phyloP scores from a whole-genome alignment of 805 yeast genomes.

The Candida xiaguanensis region DNA sequence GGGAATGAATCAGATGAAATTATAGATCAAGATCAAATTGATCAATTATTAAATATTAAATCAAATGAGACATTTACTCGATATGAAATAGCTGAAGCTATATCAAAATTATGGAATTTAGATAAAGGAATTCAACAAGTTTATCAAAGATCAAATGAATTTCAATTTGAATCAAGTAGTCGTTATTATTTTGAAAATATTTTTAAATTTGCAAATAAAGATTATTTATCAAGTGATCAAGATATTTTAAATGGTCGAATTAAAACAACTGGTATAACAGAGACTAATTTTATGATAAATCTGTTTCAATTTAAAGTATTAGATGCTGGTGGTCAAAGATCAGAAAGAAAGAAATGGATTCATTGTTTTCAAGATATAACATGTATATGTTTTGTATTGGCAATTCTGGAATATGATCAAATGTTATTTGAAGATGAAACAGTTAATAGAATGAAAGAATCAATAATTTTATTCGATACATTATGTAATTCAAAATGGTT shows the following conservation, averaged over 20 bases:
- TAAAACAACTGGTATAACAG: conserved; percentile 94
- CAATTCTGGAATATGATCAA: conserved; percentile 91
- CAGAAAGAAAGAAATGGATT: conserved; percentile 91
- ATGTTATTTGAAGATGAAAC: conserved; percentile 83
- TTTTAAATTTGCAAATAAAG: conserved; percentile 56
- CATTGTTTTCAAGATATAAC: conserved; percentile 91
- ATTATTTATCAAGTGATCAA: conserved; percentile 68
- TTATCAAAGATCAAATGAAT: conserved; percentile 61
- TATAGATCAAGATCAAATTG: conserved; percentile 10
- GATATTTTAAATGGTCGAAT: conserved; percentile 90
- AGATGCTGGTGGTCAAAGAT: conserved; percentile 96
- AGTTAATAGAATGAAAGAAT: conserved; percentile 88
- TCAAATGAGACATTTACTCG: conserved; percentile 23
- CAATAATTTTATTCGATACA: conserved; percentile 78
- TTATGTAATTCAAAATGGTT: conserved; percentile 86
- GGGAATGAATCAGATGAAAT: conserved; percentile 13
- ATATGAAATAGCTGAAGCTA: conserved; percentile 66
- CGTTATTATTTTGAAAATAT: conserved; percentile 76
- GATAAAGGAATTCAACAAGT: conserved; percentile 66
- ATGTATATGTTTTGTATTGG: conserved; percentile 82
- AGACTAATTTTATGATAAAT: conserved; percentile 68
- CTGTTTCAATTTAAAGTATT: conserved; percentile 67
- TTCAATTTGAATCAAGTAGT: conserved; percentile 83
- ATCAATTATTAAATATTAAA: conserved; percentile 4
- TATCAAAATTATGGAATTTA: conserved; percentile 60